Evolutionary conservation across 768 basidiomycete genomes (phyloP), one percentile per base, ranked within the genome.

Genomic region (Lactifluus hygrophoroides): DNA sequence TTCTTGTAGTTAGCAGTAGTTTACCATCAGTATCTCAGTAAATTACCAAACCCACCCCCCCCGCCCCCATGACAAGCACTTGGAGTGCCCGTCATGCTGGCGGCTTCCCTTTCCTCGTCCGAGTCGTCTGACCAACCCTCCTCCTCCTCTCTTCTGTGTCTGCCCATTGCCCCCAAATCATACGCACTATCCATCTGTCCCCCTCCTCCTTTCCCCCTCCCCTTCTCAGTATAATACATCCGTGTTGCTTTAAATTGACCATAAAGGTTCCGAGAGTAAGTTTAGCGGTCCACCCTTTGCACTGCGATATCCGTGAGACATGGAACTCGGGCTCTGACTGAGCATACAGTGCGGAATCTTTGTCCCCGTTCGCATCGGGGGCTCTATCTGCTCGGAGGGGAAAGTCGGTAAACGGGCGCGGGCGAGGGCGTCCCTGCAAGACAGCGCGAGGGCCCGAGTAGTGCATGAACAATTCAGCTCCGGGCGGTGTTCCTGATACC

Each of bases 1-100:
- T n/a, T n/a, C n/a, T n/a, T n/a, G n/a, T n/a, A n/a, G n/a, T n/a
- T n/a, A n/a, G 19, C 23, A 4, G 42, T 49, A 50, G 40, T 35
- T 50, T 57, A 57, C 34, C n/a, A n/a, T n/a, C n/a, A n/a, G n/a
- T 50, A 50, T 57, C 35, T 34, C 17, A 43, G n/a, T n/a, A 50
- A 34, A 23, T 42, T 43, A 32, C 35, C n/a, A n/a, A n/a, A n/a
- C n/a, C n/a, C n/a, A n/a, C n/a, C n/a, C n/a, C n/a, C 34, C 28
- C 21, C 21, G 37, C 13, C 49, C 49, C 19, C 34, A 45, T 14
- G 7, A 5, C 14, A 14, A n/a, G n/a, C n/a, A n/a, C 7, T 27
- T 5, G 23, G 23, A 45, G 25, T 25, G 23, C 25, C 25, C 25
- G 44, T n/a, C n/a, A n/a, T 32, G 11, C 32, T 32, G 32, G 48